Percentiles rank a stretch among this genome's conserved stretches.
Evolutionary conservation across 148 eudicot species (phyloP).

Genomic region (Arbutus unedo): DNA sequence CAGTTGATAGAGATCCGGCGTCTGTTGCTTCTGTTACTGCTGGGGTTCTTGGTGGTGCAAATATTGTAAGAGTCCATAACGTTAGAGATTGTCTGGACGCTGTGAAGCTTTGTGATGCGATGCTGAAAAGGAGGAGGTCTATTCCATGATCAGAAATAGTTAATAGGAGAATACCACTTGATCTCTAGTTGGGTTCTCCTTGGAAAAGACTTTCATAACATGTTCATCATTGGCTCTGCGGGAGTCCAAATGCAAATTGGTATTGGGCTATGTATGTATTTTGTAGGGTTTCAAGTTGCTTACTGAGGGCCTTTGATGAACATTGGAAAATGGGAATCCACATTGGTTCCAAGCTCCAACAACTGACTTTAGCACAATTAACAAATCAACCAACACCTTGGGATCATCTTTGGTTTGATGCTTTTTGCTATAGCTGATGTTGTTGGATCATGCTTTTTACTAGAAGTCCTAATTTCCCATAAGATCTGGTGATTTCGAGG

Average conservation of each 20-base stretch:
- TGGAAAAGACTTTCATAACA: neutral
- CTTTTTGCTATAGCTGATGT: neutral
- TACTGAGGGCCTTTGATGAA: neutral
- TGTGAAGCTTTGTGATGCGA: conserved; percentile 75
- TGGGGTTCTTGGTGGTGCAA: conserved; percentile 78
- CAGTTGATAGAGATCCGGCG: conserved; percentile 71
- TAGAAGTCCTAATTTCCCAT: neutral
- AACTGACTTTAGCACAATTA: neutral
- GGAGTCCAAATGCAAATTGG: too few relatives aligned
- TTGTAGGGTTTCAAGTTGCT: neutral
- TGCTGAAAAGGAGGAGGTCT: conserved; percentile 37
- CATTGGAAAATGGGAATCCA: neutral
- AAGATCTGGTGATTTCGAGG: neutral
- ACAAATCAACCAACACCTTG: neutral
- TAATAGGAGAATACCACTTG: neutral
- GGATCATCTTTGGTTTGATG: neutral
- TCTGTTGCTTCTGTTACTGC: conserved; percentile 64
- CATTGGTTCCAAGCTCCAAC: neutral
- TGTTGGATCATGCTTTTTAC: neutral
- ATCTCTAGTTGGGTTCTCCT: neutral
- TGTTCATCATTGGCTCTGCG: too few relatives aligned
- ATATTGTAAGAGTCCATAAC: conserved; percentile 88
- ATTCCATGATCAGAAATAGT: conserved; percentile 4
- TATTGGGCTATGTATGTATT: neutral
- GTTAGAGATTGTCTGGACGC: conserved; percentile 67